phyloP scores from a whole-genome alignment of 805 yeast species.

The Yarrowia yakushimensis region DNA sequence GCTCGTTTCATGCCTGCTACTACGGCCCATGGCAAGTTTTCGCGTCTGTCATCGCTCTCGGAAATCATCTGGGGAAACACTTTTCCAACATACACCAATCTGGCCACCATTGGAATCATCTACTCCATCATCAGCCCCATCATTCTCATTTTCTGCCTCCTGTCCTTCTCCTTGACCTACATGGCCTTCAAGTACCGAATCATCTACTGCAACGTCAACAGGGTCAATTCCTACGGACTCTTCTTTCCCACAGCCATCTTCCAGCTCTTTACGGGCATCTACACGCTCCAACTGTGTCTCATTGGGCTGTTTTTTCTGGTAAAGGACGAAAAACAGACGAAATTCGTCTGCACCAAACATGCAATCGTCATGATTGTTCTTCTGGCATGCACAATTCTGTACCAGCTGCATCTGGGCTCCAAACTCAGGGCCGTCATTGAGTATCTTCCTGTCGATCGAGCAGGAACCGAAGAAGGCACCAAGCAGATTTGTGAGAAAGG shows the following conservation, averaged over 20 bases:
- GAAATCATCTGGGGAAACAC: conserved; percentile 71
- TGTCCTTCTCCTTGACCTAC: conserved; percentile 56
- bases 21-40: conserved; percentile 60
- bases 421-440: conserved; percentile 20
- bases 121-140: conserved; percentile 79
- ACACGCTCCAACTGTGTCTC: conserved; percentile 73
- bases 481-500: neutral
- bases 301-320: conserved; percentile 72
- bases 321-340: conserved; percentile 46
- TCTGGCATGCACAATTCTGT: conserved; percentile 52
- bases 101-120: conserved; percentile 73
- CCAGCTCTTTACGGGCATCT: conserved; percentile 76
- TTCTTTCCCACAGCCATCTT: conserved; percentile 71
- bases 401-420: conserved; percentile 51
- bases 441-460: neutral
- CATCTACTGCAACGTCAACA: conserved; percentile 67
- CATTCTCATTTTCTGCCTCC: conserved; percentile 56
- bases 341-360: conserved; percentile 45
- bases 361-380: conserved; percentile 52
- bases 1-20: neutral
- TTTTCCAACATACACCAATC: conserved; percentile 72
- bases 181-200: conserved; percentile 69
- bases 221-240: conserved; percentile 30
- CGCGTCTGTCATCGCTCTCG: conserved; percentile 45
- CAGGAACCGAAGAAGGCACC: neutral